Percentiles rank a stretch among this genome's conserved stretches.
These are phyloP conservation scores for Micractinium conductrix DNA, from an alignment of 139 green algal genomes.

Conservation along the genomic window DNA sequence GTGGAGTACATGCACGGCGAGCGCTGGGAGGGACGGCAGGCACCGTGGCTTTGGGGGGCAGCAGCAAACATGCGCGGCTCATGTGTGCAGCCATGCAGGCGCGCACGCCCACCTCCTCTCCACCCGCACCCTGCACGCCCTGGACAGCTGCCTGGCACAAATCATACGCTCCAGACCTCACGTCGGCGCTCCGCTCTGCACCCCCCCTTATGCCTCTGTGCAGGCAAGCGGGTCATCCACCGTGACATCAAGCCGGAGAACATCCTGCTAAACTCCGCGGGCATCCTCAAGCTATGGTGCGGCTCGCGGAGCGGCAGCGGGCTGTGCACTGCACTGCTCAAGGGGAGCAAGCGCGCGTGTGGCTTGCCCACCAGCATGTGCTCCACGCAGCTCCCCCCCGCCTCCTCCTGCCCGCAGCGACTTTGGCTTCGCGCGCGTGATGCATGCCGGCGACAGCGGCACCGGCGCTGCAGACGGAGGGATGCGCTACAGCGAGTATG, in stretches of 20 bases:
- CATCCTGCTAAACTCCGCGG: slow-evolving; percentile 80
- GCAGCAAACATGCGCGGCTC: no score
- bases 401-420: slow-evolving; percentile 49
- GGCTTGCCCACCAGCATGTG: neutral
- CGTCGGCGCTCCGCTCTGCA: no score
- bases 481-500: slow-evolving; percentile 86
- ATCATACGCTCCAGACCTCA: no score
- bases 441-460: slow-evolving; percentile 41
- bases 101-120: no score
- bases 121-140: no score
- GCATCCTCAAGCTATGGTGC: slow-evolving; percentile 87
- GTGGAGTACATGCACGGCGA: slow-evolving; percentile 35
- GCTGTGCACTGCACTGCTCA: no score
- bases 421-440: slow-evolving; percentile 90
- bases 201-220: no score
- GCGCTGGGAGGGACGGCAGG: no score
- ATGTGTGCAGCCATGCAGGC: no score
- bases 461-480: neutral
- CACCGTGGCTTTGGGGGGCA: no score
- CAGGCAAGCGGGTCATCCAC: slow-evolving; percentile 60
- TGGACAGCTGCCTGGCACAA: no score
- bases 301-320: no score
- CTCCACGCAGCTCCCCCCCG: neutral
- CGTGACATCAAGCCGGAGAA: slow-evolving; percentile 95
- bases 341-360: neutral